Base-by-base conservation (phyloP, 1,284 basidiomycete species). In the Wallemia mellicola region DNA sequence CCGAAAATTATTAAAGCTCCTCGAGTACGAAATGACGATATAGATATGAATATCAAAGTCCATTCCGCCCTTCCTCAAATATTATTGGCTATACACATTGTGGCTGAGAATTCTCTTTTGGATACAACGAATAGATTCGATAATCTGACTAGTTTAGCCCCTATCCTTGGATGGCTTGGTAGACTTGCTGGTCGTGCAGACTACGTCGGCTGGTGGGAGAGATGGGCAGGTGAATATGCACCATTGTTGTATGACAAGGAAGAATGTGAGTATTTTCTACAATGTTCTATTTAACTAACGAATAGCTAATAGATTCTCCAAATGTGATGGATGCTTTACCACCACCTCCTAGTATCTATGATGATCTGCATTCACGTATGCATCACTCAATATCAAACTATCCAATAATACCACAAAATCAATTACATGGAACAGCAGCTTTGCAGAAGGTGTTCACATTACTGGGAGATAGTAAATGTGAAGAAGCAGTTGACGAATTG, bases 401-500 rank as follows among this genome's bases (percentile, higher is more conserved):
- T 65, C 58, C 59, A 17, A 24, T n/a, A 54, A 48, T 63, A 26
- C n/a, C 28, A 2, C 2, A 59, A 2, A 9, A 61, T 2, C 27
- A 30, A 27, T 11, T 24, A 24, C 32, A 25, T 55, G 27, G 24
- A 11, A 28, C 27, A 2, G 58, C 33, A 1, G 22, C 60, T 14
- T 48, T 38, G 17, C 24, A 24, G 5, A 54, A 62, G 5, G 48
- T 62, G 1, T 63, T 63, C n/a, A 22, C 27, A 1, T 27, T 61
- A 5, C 5, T 48, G 5, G 38, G 38, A 48, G 38, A 48, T 5
- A 22, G 19, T n/a, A 48, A 48, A 11, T n/a, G 14, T n/a, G 38
- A 48, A 11, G 38, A 75, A 58, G 78, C 80, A 0, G 75, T 88
- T 15, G 70, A 74, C 22, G 69, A 72, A 26, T 77, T 89, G 71